Conservation (phyloP, 495 filamentous ascomycete genomes). For the Penicillium cataractarum region DNA sequence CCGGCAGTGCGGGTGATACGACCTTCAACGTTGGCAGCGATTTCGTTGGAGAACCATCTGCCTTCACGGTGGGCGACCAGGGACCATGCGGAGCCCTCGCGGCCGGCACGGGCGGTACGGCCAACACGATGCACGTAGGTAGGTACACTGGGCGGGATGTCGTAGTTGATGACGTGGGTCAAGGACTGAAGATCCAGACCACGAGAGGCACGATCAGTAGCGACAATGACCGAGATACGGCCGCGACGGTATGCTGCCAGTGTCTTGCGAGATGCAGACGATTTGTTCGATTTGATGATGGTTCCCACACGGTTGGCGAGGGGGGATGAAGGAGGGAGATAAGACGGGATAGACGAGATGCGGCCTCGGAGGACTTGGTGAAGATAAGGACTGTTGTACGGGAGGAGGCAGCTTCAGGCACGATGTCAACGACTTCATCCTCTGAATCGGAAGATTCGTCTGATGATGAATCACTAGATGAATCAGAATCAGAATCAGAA, state of each 20-base stretch:
- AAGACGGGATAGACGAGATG: conserved; percentile 77
- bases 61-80: conserved; percentile 77
- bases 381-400: conserved; percentile 70
- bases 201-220: conserved; percentile 88
- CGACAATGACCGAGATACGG: conserved; percentile 75
- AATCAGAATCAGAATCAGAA: conserved; percentile 16
- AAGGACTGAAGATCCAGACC: conserved; percentile 85
- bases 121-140: conserved; percentile 94
- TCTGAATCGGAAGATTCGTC: conserved; percentile 33
- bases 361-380: conserved; percentile 83
- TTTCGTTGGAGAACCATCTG: conserved; percentile 83
- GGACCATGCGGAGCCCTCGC: conserved; percentile 78
- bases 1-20: conserved; percentile 47
- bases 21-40: conserved; percentile 53
- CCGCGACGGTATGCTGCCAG: conserved; percentile 64
- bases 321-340: conserved; percentile 68
- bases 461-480: conserved; percentile 26
- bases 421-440: neutral
- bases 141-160: conserved; percentile 76
- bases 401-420: conserved; percentile 6
- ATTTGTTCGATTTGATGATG: conserved; percentile 74
- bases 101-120: conserved; percentile 83
- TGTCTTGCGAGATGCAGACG: conserved; percentile 63
- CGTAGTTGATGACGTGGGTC: conserved; percentile 91
- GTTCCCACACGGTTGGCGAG: conserved; percentile 62